phyloP scores from a whole-genome alignment of 108 stramenopile species.

The Nannochloropsis granulata region DNA sequence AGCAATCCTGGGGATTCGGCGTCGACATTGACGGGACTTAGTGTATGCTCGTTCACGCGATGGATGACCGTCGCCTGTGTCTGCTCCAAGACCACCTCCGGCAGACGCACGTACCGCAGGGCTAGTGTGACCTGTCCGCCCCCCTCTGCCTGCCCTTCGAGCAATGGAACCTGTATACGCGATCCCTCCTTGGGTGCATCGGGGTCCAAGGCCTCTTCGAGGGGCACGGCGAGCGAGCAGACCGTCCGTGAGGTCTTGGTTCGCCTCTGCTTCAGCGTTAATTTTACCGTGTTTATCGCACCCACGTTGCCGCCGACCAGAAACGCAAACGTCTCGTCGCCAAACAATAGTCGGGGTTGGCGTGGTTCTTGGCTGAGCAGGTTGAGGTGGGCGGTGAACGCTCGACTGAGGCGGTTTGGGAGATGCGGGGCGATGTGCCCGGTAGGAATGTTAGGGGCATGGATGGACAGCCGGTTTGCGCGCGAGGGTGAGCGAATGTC shows the following conservation, averaged over 20 bases:
- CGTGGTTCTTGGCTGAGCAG: not conserved
- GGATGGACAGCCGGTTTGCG: not conserved
- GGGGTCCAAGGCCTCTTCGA: not conserved
- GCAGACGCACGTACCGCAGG: not conserved
- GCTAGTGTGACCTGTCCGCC: not conserved
- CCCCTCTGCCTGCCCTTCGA: not conserved
- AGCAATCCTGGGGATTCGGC: not conserved
- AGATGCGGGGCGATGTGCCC: too few relatives aligned
- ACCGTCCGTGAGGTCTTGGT: not conserved
- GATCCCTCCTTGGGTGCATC: not conserved
- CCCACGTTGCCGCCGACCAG: not conserved
- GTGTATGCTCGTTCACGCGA: not conserved
- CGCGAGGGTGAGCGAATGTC: not conserved
- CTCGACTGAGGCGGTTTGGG: not conserved
- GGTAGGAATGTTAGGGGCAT: too few relatives aligned
- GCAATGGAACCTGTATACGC: not conserved
- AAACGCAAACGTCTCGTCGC: not conserved
- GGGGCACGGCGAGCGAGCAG: not conserved
- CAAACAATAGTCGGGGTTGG: not conserved
- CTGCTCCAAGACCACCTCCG: not conserved
- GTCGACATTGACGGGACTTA: not conserved
- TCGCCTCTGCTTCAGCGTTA: not conserved
- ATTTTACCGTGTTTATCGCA: not conserved
- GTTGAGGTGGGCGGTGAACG: not conserved
- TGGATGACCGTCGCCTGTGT: not conserved